Base-by-base conservation (phyloP, 2,329 filamentous ascomycete genomes). In the Sarocladium oryzae region DNA sequence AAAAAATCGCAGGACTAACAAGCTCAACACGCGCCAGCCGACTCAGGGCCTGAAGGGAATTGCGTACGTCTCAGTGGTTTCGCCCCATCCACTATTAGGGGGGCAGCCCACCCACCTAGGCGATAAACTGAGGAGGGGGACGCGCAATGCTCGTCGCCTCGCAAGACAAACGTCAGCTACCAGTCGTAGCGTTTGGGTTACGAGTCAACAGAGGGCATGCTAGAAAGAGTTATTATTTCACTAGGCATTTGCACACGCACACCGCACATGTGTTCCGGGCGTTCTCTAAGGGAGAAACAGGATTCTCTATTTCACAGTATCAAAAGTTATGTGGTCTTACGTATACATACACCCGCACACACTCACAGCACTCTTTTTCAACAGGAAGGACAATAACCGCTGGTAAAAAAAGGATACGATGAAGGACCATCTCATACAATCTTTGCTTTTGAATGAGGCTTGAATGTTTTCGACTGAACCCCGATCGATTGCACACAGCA, bases 121-220 rank as follows among this genome's bases (percentile, higher is more conserved):
- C 10, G 35, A 18, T 13, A 18, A n/a, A 9, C 33, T 4, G 26
- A 10, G 26, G 28, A 33, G 26, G 43, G 43, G 43, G 43, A 48
- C 43, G 43, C 43, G 43, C 43, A 48, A 48, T 48, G 43, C 43
- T 13, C 24, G 43, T 16, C 43, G 28, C 24, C 26, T 33, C 43
- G 7, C 28, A 30, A 7, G 13, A 30, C 28, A 24, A 48, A 48
- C 43, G 43, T 48, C 43, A 48, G 43, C 43, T 23, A 20, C 6
- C n/a, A n/a, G n/a, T n/a, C 9, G 28, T 48, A 16, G 28, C 13
- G 28, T 30, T 7, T 30, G 28, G 28, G 28, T 13, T 30, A 30
- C 28, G 28, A 30, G n/a, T n/a, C n/a, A n/a, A n/a, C n/a, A n/a
- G n/a, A n/a, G n/a, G n/a, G n/a, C n/a, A n/a, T n/a, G n/a, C 30